These are phyloP conservation scores for Trypanosoma conorhini DNA, from an alignment of 208 protist species.

Conservation along the genomic window DNA sequence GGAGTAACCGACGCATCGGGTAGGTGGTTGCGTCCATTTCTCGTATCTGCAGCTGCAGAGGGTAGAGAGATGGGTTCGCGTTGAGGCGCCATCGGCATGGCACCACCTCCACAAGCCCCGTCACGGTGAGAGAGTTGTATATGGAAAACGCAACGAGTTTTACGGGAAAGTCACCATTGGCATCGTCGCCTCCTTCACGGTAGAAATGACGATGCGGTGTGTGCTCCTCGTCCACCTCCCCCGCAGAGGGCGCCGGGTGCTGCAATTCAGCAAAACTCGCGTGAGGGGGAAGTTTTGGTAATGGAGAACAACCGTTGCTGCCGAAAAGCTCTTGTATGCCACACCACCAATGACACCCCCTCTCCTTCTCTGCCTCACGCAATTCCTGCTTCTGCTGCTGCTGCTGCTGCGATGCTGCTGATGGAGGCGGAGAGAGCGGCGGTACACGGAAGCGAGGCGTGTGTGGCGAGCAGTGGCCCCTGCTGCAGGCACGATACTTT, in stretches of 20 bases:
- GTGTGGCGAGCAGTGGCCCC: neutral
- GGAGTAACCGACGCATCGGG: constrained; percentile 11
- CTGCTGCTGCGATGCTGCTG: neutral
- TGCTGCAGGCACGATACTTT: neutral
- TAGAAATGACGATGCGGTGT: neutral
- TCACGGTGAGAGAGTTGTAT: constrained; percentile 5
- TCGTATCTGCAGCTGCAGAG: constrained; percentile 10
- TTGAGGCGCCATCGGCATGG: constrained; percentile 11
- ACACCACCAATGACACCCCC: neutral
- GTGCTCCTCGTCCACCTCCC: neutral
- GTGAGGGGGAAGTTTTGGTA: neutral
- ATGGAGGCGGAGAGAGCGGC: neutral
- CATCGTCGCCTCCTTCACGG: too few relatives aligned
- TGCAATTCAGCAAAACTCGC: neutral
- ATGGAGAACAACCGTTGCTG: neutral
- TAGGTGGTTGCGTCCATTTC: constrained; percentile 9
- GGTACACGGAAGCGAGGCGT: neutral
- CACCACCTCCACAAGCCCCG: constrained; percentile 10
- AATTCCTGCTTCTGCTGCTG: neutral
- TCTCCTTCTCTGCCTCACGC: neutral
- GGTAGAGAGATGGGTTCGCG: neutral
- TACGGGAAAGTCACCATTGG: neutral
- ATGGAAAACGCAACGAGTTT: constrained; percentile 9
- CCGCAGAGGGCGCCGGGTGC: neutral
- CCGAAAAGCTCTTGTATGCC: neutral